Evolutionary conservation across 1,284 basidiomycete species (phyloP), one percentile per base, ranked within the genome.

Genomic region (Inonotus obliquus): DNA sequence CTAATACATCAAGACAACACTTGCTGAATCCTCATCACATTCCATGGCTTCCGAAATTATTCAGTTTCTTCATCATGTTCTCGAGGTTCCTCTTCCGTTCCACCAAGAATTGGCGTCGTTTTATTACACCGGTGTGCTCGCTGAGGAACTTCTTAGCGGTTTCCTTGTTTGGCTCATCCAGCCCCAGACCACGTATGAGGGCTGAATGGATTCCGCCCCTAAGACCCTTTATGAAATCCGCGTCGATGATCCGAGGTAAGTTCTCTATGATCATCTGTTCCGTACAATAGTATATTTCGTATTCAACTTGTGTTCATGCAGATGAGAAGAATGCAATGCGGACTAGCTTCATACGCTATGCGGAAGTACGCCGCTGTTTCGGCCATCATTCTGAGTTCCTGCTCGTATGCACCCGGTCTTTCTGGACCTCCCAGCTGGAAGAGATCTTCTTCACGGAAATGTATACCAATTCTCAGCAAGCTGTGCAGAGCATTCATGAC

Each of bases 221-320:
- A 0, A 59, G 37, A 9, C 57, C 25, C 21, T 41, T 45, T 32
- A 59, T 21, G 13, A 59, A 59, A n/a, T 59, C 72, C 39, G 78
- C 77, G 57, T 85, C 82, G 35, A 85, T 82, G 29, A 74, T 73
- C 9, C 80, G 70, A 0, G 82, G 82, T 27, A 84, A 63, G 29
- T 78, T 71, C 63, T 86, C 84, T 27, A 83, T 77, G 58, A 83
- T 70, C n/a, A 84, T 78, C 84, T 86, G 62, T 27, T 38, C 17
- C 19, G 21, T 6, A 25, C 11, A 44, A 14, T 21, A n/a, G 32
- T 11, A 6, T n/a, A 29, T 27, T 11, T 27, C 4, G 25, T 32
- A 56, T 44, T 39, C 27, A 25, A 10, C 29, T 14, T 9, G 2
- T 11, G 14, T 17, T 14, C 32, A 27, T n/a, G 29, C 5, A 44